A percentile compares a stretch with the other conserved stretches of the same genome.
phyloP scores from a whole-genome alignment of 768 basidiomycete genomes.

The Mycena vitilis region DNA sequence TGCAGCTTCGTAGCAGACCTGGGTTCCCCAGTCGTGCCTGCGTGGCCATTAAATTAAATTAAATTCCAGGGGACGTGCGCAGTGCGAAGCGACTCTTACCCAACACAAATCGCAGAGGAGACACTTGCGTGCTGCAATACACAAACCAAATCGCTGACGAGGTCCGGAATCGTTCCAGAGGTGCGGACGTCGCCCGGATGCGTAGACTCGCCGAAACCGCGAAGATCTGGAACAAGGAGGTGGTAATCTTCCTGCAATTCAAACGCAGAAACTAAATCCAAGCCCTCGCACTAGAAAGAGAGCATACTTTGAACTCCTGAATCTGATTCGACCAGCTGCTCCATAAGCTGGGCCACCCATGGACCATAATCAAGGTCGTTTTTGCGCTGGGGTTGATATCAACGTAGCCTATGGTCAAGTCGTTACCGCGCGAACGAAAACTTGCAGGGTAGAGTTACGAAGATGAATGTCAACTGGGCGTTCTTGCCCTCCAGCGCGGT shows the following conservation, averaged over 20 bases:
- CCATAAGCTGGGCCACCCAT: conserved; percentile 87
- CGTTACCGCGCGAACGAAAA: not conserved
- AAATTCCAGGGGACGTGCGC: not conserved
- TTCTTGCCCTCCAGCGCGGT: conserved; percentile 47
- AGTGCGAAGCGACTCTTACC: conserved; percentile 52
- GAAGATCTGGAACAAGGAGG: conserved; percentile 70
- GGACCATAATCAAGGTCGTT: conserved; percentile 72
- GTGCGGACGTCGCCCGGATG: conserved; percentile 72
- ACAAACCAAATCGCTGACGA: conserved; percentile 73
- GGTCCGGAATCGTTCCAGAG: conserved; percentile 70
- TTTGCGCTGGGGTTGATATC: conserved; percentile 68
- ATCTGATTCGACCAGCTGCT: conserved; percentile 81
- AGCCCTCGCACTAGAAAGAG: not conserved
- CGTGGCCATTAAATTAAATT: not conserved
- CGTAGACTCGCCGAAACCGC: conserved; percentile 77
- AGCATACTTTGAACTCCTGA: conserved; percentile 66
- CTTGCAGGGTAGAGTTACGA: conserved; percentile 43
- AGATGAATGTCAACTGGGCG: conserved; percentile 54
- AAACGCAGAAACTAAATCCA: not conserved
- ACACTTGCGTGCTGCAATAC: conserved; percentile 66
- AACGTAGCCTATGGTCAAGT: conserved; percentile 64
- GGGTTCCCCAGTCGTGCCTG: conserved; percentile 84
- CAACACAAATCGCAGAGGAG: conserved; percentile 66
- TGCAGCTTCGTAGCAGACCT: conserved; percentile 75
- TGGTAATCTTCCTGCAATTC: conserved; percentile 65